These are phyloP conservation scores for Lanmaoa pseudosensibilis DNA, from an alignment of 768 basidiomycete species.

Conservation along the genomic window DNA sequence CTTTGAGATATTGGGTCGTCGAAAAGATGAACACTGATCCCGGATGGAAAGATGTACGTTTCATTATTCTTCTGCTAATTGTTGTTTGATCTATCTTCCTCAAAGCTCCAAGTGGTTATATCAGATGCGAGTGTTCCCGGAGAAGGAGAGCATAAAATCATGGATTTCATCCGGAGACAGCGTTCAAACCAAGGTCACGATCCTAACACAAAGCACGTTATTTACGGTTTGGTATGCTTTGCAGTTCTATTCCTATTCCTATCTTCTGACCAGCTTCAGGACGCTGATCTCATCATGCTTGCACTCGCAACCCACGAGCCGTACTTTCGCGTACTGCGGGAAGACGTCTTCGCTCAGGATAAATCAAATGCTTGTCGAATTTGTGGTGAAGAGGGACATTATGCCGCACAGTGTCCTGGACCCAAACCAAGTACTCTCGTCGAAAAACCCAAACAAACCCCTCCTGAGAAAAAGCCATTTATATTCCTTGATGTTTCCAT, in stretches of 20 bases:
- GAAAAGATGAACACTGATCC: constrained; percentile 93
- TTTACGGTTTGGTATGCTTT: constrained; percentile 87
- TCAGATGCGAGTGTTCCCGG: constrained; percentile 97
- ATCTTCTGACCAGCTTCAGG: constrained; percentile 47
- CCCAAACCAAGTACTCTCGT: constrained; percentile 60
- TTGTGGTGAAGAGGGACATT: constrained; percentile 94
- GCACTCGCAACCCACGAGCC: constrained; percentile 97
- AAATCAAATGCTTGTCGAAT: constrained; percentile 80
- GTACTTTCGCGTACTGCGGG: constrained; percentile 94
- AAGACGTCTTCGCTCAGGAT: constrained; percentile 94
- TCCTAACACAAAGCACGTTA: constrained; percentile 94
- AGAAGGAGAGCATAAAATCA: constrained; percentile 99
- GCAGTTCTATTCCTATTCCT: background rate
- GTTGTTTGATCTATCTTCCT: background rate
- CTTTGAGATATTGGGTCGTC: constrained; percentile 94
- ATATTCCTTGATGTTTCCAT: constrained; percentile 98
- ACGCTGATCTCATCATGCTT: constrained; percentile 99
- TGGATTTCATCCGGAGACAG: constrained; percentile 96
- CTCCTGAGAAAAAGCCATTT: constrained; percentile 82
- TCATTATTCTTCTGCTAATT: background rate
- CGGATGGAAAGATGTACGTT: constrained; percentile 86
- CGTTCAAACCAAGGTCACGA: constrained; percentile 86
- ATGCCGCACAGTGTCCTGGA: constrained; percentile 91
- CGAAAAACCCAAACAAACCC: constrained; percentile 44
- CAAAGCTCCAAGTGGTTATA: constrained; percentile 89